A percentile compares a stretch with the other conserved stretches of the same genome.
Evolutionary conservation across 805 yeast species (phyloP).

Genomic region (Nakazawaea ambrosiae): DNA sequence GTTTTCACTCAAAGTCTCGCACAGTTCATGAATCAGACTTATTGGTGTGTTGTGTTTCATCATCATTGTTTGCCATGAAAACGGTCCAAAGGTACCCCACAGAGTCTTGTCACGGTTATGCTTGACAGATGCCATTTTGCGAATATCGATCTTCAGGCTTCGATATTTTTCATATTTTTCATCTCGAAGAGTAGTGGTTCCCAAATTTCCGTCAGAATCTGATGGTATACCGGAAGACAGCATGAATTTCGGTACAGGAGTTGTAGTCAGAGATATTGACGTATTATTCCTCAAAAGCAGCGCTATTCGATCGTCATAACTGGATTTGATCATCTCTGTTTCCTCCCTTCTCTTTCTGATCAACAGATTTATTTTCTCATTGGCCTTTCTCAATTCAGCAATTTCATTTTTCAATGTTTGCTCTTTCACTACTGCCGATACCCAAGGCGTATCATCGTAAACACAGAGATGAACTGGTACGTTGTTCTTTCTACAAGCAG

Average conservation of each 20-base stretch:
- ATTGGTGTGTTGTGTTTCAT: not conserved
- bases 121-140: not conserved
- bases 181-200: too few relatives aligned
- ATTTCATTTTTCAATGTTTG: conserved; percentile 18
- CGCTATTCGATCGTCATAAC: not conserved
- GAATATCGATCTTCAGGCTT: conserved; percentile 3
- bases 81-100: conserved; percentile 7
- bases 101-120: not conserved
- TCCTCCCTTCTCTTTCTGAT: not conserved
- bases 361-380: conserved; percentile 1
- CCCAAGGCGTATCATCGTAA: conserved; percentile 16
- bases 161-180: too few relatives aligned
- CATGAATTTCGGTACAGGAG: not conserved
- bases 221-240: not conserved
- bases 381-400: conserved; percentile 11
- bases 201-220: not conserved
- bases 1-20: not conserved
- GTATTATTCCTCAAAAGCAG: not conserved
- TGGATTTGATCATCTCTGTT: not conserved
- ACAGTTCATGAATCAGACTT: not conserved
- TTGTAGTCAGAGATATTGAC: not conserved
- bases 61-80: conserved; percentile 3
- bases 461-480: conserved; percentile 18
- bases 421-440: conserved; percentile 12
- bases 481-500: conserved; percentile 21